Percentiles rank a stretch among this genome's conserved stretches.
phyloP scores from a whole-genome alignment of 345 rosid species.

The Brassica rapa region DNA sequence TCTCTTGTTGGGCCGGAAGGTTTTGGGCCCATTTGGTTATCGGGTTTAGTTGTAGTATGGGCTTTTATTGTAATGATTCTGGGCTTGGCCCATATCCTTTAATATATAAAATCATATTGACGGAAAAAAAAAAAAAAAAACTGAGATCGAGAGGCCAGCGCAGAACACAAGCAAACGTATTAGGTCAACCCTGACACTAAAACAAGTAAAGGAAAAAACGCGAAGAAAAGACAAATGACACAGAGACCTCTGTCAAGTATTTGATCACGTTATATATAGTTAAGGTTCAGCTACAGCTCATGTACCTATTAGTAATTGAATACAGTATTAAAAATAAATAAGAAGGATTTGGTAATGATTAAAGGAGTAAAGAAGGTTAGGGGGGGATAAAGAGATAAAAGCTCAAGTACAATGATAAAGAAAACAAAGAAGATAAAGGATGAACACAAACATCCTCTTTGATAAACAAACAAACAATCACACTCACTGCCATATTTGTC shows the following conservation, averaged over 20 bases:
- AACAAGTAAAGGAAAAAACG: neutral
- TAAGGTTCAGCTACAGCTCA: constrained; percentile 10
- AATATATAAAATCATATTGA: no score
- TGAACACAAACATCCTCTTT: constrained; percentile 28
- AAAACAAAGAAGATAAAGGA: constrained; percentile 33
- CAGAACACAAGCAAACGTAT: constrained; percentile 19
- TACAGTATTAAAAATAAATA: neutral
- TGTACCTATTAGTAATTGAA: constrained; percentile 2
- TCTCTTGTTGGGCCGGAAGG: no score
- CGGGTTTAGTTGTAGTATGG: no score
- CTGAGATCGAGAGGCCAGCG: constrained; percentile 14
- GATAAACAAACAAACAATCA: constrained; percentile 33
- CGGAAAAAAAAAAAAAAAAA: no score
- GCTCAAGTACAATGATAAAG: constrained; percentile 37
- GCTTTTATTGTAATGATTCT: no score
- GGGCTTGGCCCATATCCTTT: no score
- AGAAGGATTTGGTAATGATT: constrained; percentile 35
- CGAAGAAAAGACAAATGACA: constrained; percentile 4
- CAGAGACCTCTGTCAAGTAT: neutral
- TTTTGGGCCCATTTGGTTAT: no score
- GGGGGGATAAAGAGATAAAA: constrained; percentile 25
- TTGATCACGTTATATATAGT: neutral
- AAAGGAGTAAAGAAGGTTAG: constrained; percentile 14
- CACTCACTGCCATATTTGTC: constrained; percentile 28
- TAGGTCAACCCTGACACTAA: constrained; percentile 30